Base-by-base conservation (phyloP, 2,329 filamentous ascomycete genomes). In the Domatiomyces catenatus region DNA sequence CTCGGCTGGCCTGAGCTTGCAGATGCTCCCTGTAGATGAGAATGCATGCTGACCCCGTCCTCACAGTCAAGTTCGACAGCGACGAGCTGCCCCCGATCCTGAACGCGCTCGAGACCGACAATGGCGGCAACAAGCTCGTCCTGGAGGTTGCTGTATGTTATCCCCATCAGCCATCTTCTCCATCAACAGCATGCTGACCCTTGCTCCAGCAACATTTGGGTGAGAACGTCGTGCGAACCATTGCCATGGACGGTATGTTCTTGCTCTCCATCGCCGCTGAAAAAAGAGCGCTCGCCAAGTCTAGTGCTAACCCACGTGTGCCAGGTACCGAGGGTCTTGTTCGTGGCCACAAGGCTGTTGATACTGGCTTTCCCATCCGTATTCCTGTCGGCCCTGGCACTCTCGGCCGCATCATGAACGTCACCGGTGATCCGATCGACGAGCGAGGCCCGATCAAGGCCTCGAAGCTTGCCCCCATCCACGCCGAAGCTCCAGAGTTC, bases 351-450 rank as follows among this genome's bases (percentile, higher is more conserved):
- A 79, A 80, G 71, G 87, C 83, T 63, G 73, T 71, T 64, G 92
- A 98, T 74, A 95, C 90, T 69, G 92, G 92, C 70, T 76, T 81
- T 62, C 92, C 92, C 69, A 98, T 98, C 78, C 88, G 80, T 74
- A 89, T 98, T 66, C 90, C 90, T 69, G 90, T 96, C 73, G 92
- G 92, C 66, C 80, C 81, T 69, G 86, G 77, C 70, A 94, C 88
- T 62, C 86, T 98, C 64, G 92, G 92, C 67, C 92, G 92, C 78
- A 98, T 98, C 80, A 89, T 98, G 77, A 98, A 98, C 82, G 92
- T 98, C 76, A 98, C 92, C 77, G 92, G 92, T 81, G 90, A 98
- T 75, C 92, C 92, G 69, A 96, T 98, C 75, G 92, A 98, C 71
- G 92, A 96, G 81, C 88, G 92, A 77, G 92, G 92, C 63, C 92